Evolutionary conservation across 2,329 filamentous ascomycete species (phyloP).

Genomic region (Fusarium cicatricum): DNA sequence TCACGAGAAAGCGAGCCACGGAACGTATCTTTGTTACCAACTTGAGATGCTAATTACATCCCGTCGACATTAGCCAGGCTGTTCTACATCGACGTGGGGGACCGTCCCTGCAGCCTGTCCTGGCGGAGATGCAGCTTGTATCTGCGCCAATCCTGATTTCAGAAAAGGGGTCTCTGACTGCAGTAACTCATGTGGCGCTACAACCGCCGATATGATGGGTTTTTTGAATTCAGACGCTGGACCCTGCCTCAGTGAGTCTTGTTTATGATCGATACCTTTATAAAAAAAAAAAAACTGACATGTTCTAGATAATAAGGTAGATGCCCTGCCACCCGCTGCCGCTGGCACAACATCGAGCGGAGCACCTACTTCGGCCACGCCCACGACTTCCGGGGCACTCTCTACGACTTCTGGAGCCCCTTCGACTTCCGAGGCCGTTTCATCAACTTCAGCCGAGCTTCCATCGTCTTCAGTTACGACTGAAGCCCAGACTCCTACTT

Average conservation of each 20-base stretch:
- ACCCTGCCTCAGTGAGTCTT: slow-evolving; percentile 38
- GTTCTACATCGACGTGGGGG: slow-evolving; percentile 1
- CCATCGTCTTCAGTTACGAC: slow-evolving; percentile 15
- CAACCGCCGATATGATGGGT: slow-evolving; percentile 28
- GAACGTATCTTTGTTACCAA: neutral
- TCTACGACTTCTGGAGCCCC: slow-evolving; percentile 5
- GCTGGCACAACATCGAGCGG: slow-evolving; percentile 12
- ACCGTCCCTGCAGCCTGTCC: too few species aligned
- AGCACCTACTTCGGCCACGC: slow-evolving; percentile 9
- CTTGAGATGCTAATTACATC: slow-evolving; percentile 13
- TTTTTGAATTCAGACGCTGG: slow-evolving; percentile 19
- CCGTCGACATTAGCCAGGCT: slow-evolving; percentile 20
- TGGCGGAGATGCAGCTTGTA: slow-evolving; percentile 40
- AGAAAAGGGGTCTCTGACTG: slow-evolving; percentile 52
- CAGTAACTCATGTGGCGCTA: slow-evolving; percentile 43
- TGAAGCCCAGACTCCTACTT: slow-evolving; percentile 4
- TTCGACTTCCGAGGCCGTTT: slow-evolving; percentile 9
- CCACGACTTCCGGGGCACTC: slow-evolving; percentile 18
- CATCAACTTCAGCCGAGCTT: slow-evolving; percentile 8
- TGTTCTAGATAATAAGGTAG: slow-evolving; percentile 20
- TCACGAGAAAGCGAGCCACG: neutral
- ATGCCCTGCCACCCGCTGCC: slow-evolving; percentile 14
- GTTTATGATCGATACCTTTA: too few species aligned
- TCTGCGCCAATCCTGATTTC: slow-evolving; percentile 51
- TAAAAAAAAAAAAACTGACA: slow-evolving; percentile 17